Evolutionary conservation across 257 asterid species (phyloP), one percentile per base, ranked within the genome.

Genomic region (Craterostigma plantagineum): DNA sequence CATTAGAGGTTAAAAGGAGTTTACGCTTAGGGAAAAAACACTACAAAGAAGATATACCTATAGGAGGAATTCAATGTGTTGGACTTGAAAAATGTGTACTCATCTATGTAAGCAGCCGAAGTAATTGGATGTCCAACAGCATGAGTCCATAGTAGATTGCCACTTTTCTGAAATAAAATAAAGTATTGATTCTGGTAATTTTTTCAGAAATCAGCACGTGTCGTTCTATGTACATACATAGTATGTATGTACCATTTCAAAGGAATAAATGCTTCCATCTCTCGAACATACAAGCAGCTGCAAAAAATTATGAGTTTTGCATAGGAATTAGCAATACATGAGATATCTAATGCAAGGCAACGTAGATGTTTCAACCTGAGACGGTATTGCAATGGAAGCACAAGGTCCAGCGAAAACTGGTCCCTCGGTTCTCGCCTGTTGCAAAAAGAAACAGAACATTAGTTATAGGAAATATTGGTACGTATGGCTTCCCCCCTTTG

Each of bases 401-500:
- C 92, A 64, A 46, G 91, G 91, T 68, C 94, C 96, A 58, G 86
- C 86, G 49, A 85, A 85, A 54, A 81, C 65, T 51, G 96, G 96
- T 52, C 94, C 96, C 43, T 75, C 73, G 39, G 92, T 77, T 56
- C 60, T 67, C 58, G 56, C 91, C 94, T 82, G 71, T 63, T 35
- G 35, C 43, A 55, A 36, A 39, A 63, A 41, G 15, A 9, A 46
- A 37, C 35, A 43, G 23, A 17, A 18, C 36, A 47, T 33, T 45
- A n/a, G n/a, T n/a, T n/a, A n/a, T 39, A 34, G 30, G 33, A 16
- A 12, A 9, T 34, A 37, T 35, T 9, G 30, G 30, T n/a, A n/a
- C 6, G n/a, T 23, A 23, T 23, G 4, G 30, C 30, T 23, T 23
- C 30, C 30, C 30, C n/a, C n/a, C 30, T 2, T 23, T 23, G 30